Evolutionary conservation across 805 yeast species (phyloP).

Genomic region (Cephaloascus fragrans): DNA sequence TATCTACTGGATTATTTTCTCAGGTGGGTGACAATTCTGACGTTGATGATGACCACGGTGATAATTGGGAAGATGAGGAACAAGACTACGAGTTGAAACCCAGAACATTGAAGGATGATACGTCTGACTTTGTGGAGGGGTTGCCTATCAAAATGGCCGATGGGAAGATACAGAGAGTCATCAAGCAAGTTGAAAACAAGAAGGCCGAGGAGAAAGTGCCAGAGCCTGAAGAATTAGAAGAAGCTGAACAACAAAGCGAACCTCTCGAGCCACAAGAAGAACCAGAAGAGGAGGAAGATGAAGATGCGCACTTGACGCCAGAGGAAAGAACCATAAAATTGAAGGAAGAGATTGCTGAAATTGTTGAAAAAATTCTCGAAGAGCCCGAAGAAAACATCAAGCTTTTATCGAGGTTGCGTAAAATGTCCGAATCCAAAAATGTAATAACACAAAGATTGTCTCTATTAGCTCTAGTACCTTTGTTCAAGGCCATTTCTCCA

Average conservation of each 20-base stretch:
- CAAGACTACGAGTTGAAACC: constrained; percentile 74
- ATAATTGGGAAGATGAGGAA: constrained; percentile 62
- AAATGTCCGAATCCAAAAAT: constrained; percentile 61
- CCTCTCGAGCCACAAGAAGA: constrained; percentile 13
- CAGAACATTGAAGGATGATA: constrained; percentile 38
- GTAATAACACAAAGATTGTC: constrained; percentile 62
- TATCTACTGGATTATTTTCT: constrained; percentile 24
- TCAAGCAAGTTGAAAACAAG: constrained; percentile 21
- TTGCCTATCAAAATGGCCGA: constrained; percentile 70
- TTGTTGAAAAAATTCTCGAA: constrained; percentile 70
- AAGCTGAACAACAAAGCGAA: constrained; percentile 7
- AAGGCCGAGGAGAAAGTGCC: constrained; percentile 11
- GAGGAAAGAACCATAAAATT: constrained; percentile 46
- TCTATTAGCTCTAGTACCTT: constrained; percentile 70
- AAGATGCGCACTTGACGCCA: constrained; percentile 37
- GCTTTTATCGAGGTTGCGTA: constrained; percentile 54
- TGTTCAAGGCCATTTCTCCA: constrained; percentile 80
- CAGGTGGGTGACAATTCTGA: constrained; percentile 1
- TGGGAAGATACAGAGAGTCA: constrained; percentile 66
- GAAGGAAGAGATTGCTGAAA: constrained; percentile 76
- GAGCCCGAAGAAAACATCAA: constrained; percentile 81
- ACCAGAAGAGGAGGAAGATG: constrained; percentile 24
- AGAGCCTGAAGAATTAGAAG: constrained; percentile 8
- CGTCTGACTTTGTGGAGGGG: constrained; percentile 44
- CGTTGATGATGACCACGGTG: constrained; percentile 9